phyloP scores from a whole-genome alignment of 1,284 basidiomycete genomes.

The Pyrrhoderma lamaoense region DNA sequence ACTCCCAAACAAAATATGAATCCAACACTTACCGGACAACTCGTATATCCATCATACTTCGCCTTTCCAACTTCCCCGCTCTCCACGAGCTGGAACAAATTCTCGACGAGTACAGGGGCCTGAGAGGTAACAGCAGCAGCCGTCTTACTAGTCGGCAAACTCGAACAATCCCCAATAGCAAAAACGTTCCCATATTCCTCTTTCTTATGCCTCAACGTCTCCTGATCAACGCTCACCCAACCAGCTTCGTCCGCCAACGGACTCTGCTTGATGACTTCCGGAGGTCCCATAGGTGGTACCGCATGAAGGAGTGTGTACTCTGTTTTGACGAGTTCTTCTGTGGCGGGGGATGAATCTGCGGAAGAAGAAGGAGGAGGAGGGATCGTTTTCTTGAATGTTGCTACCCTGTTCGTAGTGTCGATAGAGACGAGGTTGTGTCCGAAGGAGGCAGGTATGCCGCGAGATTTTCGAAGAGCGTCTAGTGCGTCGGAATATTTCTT shows the following conservation, averaged over 20 bases:
- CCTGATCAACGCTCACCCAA: constrained; percentile 83
- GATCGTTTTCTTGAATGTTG: constrained; percentile 74
- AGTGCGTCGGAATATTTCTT: constrained; percentile 90
- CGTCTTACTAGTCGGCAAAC: constrained; percentile 92
- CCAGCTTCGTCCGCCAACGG: constrained; percentile 76
- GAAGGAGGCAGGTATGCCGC: constrained; percentile 77
- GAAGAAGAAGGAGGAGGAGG: too few species aligned
- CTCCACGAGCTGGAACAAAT: constrained; percentile 70
- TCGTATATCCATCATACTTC: constrained; percentile 78
- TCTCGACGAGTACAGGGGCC: constrained; percentile 89
- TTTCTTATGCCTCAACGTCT: constrained; percentile 79
- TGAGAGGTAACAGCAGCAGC: constrained; percentile 91
- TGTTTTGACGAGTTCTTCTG: constrained; percentile 49
- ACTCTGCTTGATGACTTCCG: constrained; percentile 74
- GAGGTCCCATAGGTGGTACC: constrained; percentile 86
- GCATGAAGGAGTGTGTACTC: constrained; percentile 86
- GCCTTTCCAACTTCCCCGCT: constrained; percentile 64
- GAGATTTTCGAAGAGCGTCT: constrained; percentile 68
- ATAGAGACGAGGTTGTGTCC: constrained; percentile 75
- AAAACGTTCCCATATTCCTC: constrained; percentile 79
- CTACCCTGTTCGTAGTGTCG: constrained; percentile 61
- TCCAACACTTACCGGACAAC: constrained; percentile 64
- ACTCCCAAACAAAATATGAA: background rate
- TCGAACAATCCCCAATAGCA: constrained; percentile 85
- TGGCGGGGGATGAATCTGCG: constrained; percentile 48